Percentiles rank a stretch among this genome's conserved stretches.
Evolutionary conservation across 805 yeast genomes (phyloP).

Genomic region (Starmerella asiatica): DNA sequence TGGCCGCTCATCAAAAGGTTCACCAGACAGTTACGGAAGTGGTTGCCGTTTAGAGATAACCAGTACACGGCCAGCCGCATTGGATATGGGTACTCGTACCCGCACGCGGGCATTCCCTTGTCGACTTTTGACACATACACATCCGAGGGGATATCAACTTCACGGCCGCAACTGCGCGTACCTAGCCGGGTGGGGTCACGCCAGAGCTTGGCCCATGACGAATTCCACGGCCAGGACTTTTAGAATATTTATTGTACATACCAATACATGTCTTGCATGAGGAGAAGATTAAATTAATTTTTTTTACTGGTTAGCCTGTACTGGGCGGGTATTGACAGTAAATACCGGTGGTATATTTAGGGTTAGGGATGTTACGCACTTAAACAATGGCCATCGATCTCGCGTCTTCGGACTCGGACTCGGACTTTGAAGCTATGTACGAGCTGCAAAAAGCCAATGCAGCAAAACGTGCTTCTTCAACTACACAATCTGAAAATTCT

Average conservation of each 20-base stretch:
- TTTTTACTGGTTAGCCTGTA: no score
- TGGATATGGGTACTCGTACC: conserved; percentile 16
- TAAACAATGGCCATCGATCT: no score
- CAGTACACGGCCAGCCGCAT: conserved; percentile 10
- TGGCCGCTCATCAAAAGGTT: neutral
- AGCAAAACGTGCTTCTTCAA: no score
- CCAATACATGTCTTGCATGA: no score
- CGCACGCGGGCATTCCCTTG: conserved; percentile 17
- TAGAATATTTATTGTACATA: neutral
- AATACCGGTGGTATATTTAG: no score
- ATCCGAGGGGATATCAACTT: conserved; percentile 6
- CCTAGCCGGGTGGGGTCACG: conserved; percentile 20
- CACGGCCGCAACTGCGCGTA: conserved; percentile 9
- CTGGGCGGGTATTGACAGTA: no score
- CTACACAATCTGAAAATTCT: no score
- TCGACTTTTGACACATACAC: conserved; percentile 1
- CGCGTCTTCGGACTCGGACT: neutral
- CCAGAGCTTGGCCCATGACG: conserved; percentile 12
- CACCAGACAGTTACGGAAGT: neutral
- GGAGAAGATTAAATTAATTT: no score
- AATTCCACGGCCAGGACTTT: neutral
- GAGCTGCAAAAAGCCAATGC: neutral
- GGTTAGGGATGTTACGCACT: no score
- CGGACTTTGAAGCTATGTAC: neutral
- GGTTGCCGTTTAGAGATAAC: conserved; percentile 2